Evolutionary conservation across 2,329 filamentous ascomycete species (phyloP).

Genomic region (Fusarium sp.): DNA sequence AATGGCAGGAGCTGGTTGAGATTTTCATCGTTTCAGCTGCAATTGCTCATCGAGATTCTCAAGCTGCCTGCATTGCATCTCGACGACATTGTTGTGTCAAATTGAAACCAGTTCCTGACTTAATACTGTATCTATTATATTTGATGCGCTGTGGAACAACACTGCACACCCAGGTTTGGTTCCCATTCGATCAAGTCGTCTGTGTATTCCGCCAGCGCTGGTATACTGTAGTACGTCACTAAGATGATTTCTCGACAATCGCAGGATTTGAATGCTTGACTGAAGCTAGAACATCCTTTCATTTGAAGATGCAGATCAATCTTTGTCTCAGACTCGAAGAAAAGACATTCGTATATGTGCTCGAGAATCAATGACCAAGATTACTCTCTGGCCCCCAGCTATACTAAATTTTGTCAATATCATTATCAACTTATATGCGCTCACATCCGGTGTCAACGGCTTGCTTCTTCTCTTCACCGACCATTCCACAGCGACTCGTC

Average conservation of each 20-base stretch:
- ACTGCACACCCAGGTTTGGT: background rate
- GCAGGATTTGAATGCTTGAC: background rate
- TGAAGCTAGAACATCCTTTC: background rate
- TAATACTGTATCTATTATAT: background rate
- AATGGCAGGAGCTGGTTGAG: background rate
- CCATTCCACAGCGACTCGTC: background rate
- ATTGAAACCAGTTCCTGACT: background rate
- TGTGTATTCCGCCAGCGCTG: background rate
- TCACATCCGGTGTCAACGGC: background rate
- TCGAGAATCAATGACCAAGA: background rate
- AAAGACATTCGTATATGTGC: background rate
- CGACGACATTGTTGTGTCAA: background rate
- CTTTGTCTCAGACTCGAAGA: background rate
- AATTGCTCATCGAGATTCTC: constrained; percentile 26
- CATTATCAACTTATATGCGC: constrained; percentile 4
- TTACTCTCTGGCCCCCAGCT: background rate
- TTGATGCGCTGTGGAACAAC: background rate
- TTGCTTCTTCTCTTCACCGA: background rate
- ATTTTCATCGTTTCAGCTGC: background rate
- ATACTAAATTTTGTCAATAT: background rate
- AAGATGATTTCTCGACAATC: background rate
- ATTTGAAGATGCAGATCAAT: background rate
- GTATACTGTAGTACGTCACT: background rate
- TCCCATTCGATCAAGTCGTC: background rate
- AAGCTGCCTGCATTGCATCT: background rate